Evolutionary conservation across 2,329 filamentous ascomycete genomes (phyloP).

Genomic region (Paecilomyces dactylethromorphus): DNA sequence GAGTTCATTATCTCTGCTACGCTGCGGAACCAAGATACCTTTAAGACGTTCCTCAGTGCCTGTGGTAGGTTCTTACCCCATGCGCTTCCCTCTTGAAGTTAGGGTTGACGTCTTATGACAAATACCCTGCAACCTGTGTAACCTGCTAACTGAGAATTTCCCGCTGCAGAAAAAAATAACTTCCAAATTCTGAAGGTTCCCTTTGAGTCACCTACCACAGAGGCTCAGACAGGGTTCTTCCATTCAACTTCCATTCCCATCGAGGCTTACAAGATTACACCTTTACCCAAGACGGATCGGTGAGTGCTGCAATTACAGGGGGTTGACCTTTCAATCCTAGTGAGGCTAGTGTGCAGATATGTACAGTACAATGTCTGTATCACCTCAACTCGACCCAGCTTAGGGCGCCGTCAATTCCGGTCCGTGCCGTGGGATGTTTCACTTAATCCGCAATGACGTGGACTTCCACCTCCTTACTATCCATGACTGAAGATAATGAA

Average conservation of each 20-base stretch:
- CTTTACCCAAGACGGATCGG: neutral
- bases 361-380: neutral
- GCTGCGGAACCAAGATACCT: constrained; percentile 57
- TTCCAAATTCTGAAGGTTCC: constrained; percentile 33
- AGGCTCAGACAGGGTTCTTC: constrained; percentile 43
- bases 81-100: constrained; percentile 6
- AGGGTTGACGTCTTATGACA: neutral
- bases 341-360: neutral
- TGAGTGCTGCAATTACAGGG: neutral
- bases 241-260: constrained; percentile 37
- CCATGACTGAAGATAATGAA: neutral
- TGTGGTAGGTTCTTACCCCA: constrained; percentile 44
- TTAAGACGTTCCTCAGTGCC: constrained; percentile 50
- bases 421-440: neutral
- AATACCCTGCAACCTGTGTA: neutral
- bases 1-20: constrained; percentile 55
- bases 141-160: neutral
- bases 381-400: neutral
- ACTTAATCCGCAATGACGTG: too few species aligned
- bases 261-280: constrained; percentile 27
- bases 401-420: neutral
- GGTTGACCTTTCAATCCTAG: neutral
- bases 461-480: neutral
- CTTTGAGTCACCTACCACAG: constrained; percentile 36
- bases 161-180: constrained; percentile 19